Evolutionary conservation across 495 filamentous ascomycete species (phyloP).

Genomic region (Saxophila tyrrhenica): DNA sequence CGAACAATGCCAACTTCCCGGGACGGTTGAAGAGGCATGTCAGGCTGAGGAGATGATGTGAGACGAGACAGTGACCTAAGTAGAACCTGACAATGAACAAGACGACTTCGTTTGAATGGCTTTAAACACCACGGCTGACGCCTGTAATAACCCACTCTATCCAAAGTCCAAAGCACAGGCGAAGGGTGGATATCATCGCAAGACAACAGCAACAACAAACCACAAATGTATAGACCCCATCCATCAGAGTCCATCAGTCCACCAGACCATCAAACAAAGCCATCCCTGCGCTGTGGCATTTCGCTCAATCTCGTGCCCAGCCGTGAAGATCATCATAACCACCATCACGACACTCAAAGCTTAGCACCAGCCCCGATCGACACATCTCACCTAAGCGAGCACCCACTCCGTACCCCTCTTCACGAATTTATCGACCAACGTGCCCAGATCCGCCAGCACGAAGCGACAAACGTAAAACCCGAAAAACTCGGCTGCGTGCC

Average conservation of each 20-base stretch:
- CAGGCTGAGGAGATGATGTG: neutral
- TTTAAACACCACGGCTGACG: neutral
- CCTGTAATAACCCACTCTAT: neutral
- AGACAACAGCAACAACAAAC: neutral
- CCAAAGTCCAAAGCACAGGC: neutral
- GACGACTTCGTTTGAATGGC: neutral
- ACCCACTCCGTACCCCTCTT: slow-evolving; percentile 97
- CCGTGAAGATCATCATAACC: too few species aligned
- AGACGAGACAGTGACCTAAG: neutral
- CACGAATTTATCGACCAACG: slow-evolving; percentile 93
- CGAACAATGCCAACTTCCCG: slow-evolving; percentile 19
- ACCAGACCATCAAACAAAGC: too few species aligned
- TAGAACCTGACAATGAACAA: too few species aligned
- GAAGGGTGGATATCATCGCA: slow-evolving; percentile 2
- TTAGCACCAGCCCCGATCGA: neutral
- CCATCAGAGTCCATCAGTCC: too few species aligned
- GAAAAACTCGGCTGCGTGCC: slow-evolving; percentile 96
- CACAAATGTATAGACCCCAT: neutral
- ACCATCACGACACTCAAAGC: neutral
- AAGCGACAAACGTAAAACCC: slow-evolving; percentile 94
- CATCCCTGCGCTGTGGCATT: too few species aligned
- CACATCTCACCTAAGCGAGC: slow-evolving; percentile 35
- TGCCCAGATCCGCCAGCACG: slow-evolving; percentile 66
- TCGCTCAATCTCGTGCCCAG: too few species aligned
- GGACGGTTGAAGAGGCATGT: slow-evolving; percentile 1